Conservation (phyloP, 2,329 filamentous ascomycete genomes). For the Harringtonia aguacate region DNA sequence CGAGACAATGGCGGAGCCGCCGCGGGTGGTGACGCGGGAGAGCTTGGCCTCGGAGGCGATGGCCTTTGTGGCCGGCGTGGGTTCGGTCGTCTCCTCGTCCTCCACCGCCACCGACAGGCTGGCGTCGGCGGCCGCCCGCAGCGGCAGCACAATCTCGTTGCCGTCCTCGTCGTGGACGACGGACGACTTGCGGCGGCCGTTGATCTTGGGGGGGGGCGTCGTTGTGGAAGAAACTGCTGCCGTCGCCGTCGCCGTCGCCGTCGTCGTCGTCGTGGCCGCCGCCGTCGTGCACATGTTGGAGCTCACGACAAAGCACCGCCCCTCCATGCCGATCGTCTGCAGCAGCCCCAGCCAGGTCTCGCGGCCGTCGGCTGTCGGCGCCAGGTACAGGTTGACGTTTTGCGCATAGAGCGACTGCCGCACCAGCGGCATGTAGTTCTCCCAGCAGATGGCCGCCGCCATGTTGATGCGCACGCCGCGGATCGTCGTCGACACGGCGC, state of each 20-base stretch:
- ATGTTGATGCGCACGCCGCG: slow-evolving; percentile 71
- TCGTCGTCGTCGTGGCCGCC: slow-evolving; percentile 27
- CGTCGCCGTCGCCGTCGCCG: background rate
- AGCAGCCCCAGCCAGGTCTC: slow-evolving; percentile 78
- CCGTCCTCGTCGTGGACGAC: slow-evolving; percentile 40
- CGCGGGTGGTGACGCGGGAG: slow-evolving; percentile 31
- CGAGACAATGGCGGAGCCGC: slow-evolving; percentile 73
- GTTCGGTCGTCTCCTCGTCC: background rate
- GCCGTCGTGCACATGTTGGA: slow-evolving; percentile 68
- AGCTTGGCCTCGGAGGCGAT: background rate
- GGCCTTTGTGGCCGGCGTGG: background rate
- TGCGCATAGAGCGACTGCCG: slow-evolving; percentile 77
- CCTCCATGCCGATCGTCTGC: slow-evolving; percentile 71
- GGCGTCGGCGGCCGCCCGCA: background rate
- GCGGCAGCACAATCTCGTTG: slow-evolving; percentile 31
- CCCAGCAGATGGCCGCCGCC: slow-evolving; percentile 88
- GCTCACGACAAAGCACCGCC: slow-evolving; percentile 74
- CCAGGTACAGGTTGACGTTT: slow-evolving; percentile 85
- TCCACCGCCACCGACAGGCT: background rate
- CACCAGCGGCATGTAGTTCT: slow-evolving; percentile 89
- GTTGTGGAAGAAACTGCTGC: too few relatives aligned
- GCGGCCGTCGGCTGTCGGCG: slow-evolving; percentile 76
- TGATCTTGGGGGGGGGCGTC: background rate
- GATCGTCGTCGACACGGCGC: slow-evolving; percentile 69
- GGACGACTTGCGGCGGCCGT: slow-evolving; percentile 6